phyloP scores from a whole-genome alignment of 2,329 filamentous ascomycete species.

The Cordyceps tenuipes region DNA sequence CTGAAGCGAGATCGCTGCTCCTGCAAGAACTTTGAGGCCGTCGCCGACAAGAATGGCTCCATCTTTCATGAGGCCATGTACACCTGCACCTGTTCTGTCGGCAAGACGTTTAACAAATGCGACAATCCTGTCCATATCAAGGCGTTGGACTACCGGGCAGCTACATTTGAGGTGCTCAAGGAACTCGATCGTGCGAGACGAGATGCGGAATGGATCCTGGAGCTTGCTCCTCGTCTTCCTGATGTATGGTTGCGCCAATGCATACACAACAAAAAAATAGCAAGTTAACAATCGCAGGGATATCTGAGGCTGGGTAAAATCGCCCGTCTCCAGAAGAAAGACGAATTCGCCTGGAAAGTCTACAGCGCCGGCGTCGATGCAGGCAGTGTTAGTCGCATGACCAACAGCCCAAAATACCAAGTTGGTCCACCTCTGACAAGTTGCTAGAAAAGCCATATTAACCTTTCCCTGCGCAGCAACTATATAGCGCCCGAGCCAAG shows the following conservation, averaged over 20 bases:
- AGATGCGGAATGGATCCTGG: constrained; percentile 36
- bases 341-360: constrained; percentile 31
- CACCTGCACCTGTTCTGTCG: constrained; percentile 28
- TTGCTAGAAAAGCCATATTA: background rate
- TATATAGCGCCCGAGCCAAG: constrained; percentile 26
- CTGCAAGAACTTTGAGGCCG: constrained; percentile 32
- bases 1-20: constrained; percentile 28
- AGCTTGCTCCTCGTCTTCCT: constrained; percentile 31
- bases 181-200: constrained; percentile 29
- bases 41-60: constrained; percentile 25
- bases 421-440: constrained; percentile 16
- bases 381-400: constrained; percentile 20
- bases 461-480: constrained; percentile 20
- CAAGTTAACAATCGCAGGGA: constrained; percentile 22
- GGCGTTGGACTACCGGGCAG: constrained; percentile 33
- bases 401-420: constrained; percentile 25
- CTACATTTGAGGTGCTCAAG: constrained; percentile 30
- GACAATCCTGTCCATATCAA: constrained; percentile 29
- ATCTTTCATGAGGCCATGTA: constrained; percentile 35
- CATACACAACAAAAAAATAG: no score
- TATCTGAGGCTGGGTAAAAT: constrained; percentile 35
- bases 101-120: constrained; percentile 32
- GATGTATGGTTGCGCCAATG: constrained; percentile 24
- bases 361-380: constrained; percentile 32
- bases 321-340: constrained; percentile 28